Evolutionary conservation across 192 early-diverging fungal genomes (phyloP).

Genomic region (Entomortierella parvispora): DNA sequence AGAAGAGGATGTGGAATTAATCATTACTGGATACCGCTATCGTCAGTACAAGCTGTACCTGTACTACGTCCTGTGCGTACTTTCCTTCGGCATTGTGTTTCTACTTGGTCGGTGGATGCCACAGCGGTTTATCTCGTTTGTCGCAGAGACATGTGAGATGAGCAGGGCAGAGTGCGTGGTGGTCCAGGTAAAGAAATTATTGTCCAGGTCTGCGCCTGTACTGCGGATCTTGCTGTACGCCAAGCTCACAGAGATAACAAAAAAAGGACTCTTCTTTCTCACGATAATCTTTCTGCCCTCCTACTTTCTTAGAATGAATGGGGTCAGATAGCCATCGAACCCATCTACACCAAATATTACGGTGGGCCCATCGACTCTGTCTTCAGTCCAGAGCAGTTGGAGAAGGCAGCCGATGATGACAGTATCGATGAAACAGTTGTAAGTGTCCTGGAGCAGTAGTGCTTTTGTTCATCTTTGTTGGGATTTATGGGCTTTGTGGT

Average conservation of each 20-base stretch:
- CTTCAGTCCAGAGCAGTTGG: slow-evolving; percentile 64
- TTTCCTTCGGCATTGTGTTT: slow-evolving; percentile 77
- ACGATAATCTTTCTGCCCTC: too few species aligned
- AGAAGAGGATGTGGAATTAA: slow-evolving; percentile 77
- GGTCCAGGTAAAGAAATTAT: slow-evolving; percentile 56
- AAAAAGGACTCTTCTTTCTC: too few species aligned
- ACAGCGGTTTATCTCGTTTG: slow-evolving; percentile 74
- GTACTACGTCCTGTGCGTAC: slow-evolving; percentile 72
- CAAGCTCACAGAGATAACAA: too few species aligned
- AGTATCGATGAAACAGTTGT: slow-evolving; percentile 55
- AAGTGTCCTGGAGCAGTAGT: slow-evolving; percentile 17
- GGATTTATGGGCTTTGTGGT: not conserved
- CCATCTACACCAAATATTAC: slow-evolving; percentile 66
- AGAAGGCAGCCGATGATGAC: slow-evolving; percentile 37
- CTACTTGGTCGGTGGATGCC: slow-evolving; percentile 91
- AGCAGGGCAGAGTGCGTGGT: slow-evolving; percentile 79
- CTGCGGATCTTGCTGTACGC: not conserved
- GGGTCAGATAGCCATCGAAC: slow-evolving; percentile 63
- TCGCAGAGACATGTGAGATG: slow-evolving; percentile 70
- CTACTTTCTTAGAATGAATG: slow-evolving; percentile 70
- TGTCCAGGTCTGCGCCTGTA: not conserved
- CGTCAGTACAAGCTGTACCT: slow-evolving; percentile 57
- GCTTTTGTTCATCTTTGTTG: slow-evolving; percentile 29
- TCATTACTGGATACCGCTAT: slow-evolving; percentile 72
- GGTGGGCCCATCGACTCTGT: slow-evolving; percentile 76